Conservation (phyloP, 129 eudicot genomes). For the Scalesia atractyloides region DNA sequence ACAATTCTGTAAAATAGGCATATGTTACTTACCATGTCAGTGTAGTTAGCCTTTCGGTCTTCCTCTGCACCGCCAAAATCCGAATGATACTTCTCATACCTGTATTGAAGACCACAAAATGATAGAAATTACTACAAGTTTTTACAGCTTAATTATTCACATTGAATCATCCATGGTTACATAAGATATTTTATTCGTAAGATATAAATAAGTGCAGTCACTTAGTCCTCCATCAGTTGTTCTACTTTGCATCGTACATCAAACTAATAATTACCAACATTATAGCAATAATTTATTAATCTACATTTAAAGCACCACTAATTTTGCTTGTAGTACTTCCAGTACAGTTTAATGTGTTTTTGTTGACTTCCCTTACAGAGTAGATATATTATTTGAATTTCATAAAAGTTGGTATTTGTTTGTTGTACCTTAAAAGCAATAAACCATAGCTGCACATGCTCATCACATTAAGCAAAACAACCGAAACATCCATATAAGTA, state of each 20-base stretch:
- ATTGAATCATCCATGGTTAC: background rate
- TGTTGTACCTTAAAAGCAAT: background rate
- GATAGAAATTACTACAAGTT: background rate
- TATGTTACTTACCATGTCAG: conserved; percentile 74
- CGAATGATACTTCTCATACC: conserved; percentile 97
- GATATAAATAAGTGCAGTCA: background rate
- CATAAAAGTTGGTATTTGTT: background rate
- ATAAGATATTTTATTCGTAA: background rate
- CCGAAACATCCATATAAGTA: background rate
- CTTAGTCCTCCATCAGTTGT: background rate
- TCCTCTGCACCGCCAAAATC: conserved; percentile 81
- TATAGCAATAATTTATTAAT: background rate
- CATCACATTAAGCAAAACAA: conserved; percentile 14
- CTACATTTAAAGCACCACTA: conserved; percentile 4
- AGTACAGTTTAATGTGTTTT: background rate
- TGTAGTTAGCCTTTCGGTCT: conserved; percentile 85
- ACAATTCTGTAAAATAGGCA: background rate
- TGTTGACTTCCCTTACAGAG: conserved; percentile 1
- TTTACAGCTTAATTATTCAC: background rate
- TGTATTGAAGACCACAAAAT: conserved; percentile 30
- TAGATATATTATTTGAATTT: background rate
- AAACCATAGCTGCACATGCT: background rate
- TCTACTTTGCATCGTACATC: background rate
- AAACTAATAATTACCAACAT: background rate
- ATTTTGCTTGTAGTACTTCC: background rate